Evolutionary conservation across 169 alveolate species (phyloP).

Genomic region (Plasmodium berghei): DNA sequence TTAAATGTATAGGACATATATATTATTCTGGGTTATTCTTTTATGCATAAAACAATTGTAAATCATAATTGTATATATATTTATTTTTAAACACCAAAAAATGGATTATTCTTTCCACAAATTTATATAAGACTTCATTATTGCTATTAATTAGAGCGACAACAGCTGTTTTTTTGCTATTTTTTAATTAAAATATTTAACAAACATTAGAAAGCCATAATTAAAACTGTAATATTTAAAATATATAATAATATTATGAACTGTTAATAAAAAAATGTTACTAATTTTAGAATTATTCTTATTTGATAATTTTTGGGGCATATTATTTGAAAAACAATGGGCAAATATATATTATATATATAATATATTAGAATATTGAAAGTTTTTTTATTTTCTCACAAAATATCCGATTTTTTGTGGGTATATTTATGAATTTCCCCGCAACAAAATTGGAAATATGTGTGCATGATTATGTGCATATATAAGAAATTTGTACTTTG

Average conservation of each 20-base stretch:
- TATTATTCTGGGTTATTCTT: no score
- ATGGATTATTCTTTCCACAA: neutral
- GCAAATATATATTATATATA: neutral
- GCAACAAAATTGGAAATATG: constrained; percentile 11
- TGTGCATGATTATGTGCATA: constrained; percentile 56
- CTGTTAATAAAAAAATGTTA: constrained; percentile 8
- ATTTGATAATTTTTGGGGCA: constrained; percentile 12
- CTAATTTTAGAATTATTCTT: constrained; percentile 39
- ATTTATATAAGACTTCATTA: neutral
- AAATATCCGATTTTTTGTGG: neutral
- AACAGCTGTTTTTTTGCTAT: neutral
- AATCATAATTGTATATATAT: no score
- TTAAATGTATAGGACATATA: no score
- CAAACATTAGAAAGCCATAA: constrained; percentile 14
- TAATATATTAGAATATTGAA: constrained; percentile 13
- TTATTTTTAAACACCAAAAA: neutral
- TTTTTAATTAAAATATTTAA: constrained; percentile 11
- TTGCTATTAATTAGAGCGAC: neutral
- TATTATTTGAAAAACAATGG: constrained; percentile 3
- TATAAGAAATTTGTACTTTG: constrained; percentile 6
- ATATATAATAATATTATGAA: constrained; percentile 14
- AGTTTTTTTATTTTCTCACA: neutral
- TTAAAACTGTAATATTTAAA: constrained; percentile 15
- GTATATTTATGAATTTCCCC: constrained; percentile 9
- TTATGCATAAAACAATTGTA: no score